Evolutionary conservation across 345 rosid genomes (phyloP), one percentile per base, ranked within the genome.

Genomic region (Brassica rapa): DNA sequence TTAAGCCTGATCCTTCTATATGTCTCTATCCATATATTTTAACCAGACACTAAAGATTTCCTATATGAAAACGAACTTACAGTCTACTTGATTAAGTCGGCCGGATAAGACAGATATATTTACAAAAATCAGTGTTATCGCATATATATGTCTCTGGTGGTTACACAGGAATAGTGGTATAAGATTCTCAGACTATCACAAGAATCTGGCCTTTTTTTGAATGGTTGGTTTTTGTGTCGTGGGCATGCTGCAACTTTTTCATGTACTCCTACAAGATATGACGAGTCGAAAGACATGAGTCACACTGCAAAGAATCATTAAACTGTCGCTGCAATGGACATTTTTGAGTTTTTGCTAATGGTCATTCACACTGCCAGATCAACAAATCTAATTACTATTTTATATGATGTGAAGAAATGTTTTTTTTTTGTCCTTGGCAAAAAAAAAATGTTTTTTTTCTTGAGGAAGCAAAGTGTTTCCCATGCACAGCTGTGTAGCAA

Each of bases 161-260:
- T 60, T 72, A 59, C 57, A 32, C 30, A 72, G 35, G 16, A 59
- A 66, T 12, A 67, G 63, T 79, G 61, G 71, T 29, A 61, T 16
- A 74, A 53, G 71, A 74, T 79, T 74, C 78, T 68, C 74, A 73
- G 68, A 49, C 78, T 73, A 68, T 60, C 78, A 32, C 78, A 73
- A 73, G 74, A 60, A 61, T 60, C 59, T 32, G 33, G n/a, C 68
- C 41, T 60, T 60, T 60, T 21, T 51, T 35, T 64, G 53, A 53
- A 51, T 65, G 62, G 71, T 74, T 60, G 62, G 63, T 43, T 57
- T 59, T 72, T 59, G 12, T 77, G 69, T 72, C 66, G 56, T 32
- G 6, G 21, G 63, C 68, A 59, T 66, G 77, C 73, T 66, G 73
- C 55, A 60, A 66, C 82, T 59, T 72, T 57, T 70, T 72, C 21